Evolutionary conservation across 176 grass and related monocot genomes (phyloP), one percentile per base, ranked within the genome.

Genomic region (Bromus sterilis): DNA sequence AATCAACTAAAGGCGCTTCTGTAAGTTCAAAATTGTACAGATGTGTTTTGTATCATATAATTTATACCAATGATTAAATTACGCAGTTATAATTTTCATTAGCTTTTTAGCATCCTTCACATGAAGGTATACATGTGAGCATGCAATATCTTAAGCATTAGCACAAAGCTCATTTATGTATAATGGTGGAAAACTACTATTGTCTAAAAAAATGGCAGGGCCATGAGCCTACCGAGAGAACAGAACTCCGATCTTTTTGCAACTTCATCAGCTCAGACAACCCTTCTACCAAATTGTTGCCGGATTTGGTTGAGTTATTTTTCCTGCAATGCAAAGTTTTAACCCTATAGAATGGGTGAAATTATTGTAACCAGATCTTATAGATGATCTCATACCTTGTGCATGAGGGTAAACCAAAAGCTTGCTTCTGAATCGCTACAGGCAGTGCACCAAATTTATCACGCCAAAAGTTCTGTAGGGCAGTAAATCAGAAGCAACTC

Each of bases 231-330:
- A 97, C 94, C 91, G 83, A 83, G 81, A 94, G 79, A 84, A 93
- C 86, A 75, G 90, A 86, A 85, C 86, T 84, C 95, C 92, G 93
- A 84, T 75, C 84, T 36, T 75, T 91, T 71, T 91, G 88, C 37
- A 83, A 37, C 80, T 81, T 88, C 78, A 80, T 87, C 71, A 98
- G 78, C 41, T 91, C 82, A 78, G 82, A 86, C 46, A 97, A 77
- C 29, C 76, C 84, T 42, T 88, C 39, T 23, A 82, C 43, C 20
- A 94, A 65, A 82, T 71, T 87, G 26, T 71, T 80, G 60, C 25
- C 29, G 84, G 36, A 70, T 31, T 74, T 86, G 74, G 58, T 78
- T 41, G 73, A 79, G 78, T 76, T 83, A 3, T 89, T 91, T 82
- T 69, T 86, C 57, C 91, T 93, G 75, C 59, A 40, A 53, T 20